Evolutionary conservation across 148 eudicot species (phyloP).

Genomic region (Fagopyrum esculentum): DNA sequence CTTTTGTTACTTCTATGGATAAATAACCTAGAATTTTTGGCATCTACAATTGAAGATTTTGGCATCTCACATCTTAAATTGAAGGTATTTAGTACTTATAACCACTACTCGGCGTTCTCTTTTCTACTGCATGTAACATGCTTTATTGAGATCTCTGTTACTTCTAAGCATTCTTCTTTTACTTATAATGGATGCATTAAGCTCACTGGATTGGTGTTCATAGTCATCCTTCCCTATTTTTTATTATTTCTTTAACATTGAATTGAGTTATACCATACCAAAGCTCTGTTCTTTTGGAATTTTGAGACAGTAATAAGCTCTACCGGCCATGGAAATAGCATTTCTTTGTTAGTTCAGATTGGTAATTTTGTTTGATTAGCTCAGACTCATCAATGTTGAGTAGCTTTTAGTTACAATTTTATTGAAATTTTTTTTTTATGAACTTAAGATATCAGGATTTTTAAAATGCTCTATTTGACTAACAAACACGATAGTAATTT

Average conservation of each 20-base stretch:
- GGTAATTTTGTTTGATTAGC: neutral
- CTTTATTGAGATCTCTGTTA: too few relatives aligned
- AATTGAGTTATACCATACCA: neutral
- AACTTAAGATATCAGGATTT: neutral
- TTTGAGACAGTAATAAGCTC: neutral
- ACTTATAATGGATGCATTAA: too few relatives aligned
- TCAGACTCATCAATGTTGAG: slow-evolving; percentile 1
- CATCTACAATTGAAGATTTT: too few relatives aligned
- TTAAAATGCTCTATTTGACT: neutral
- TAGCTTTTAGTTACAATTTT: neutral
- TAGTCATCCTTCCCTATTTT: neutral
- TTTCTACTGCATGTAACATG: too few relatives aligned
- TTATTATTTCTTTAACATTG: neutral
- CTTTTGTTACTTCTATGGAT: too few relatives aligned
- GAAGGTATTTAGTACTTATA: too few relatives aligned
- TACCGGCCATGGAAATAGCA: neutral
- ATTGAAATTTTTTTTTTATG: neutral
- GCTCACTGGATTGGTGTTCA: neutral
- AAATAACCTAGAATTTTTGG: too few relatives aligned
- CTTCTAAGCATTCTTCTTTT: too few relatives aligned
- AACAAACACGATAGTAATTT: neutral
- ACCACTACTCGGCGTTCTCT: too few relatives aligned
- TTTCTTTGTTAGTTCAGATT: neutral
- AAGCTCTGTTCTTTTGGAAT: neutral
- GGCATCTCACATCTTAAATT: too few relatives aligned